These are phyloP conservation scores for Sporothrix schenckii DNA, from an alignment of 2,329 filamentous ascomycete species.

Conservation along the genomic window DNA sequence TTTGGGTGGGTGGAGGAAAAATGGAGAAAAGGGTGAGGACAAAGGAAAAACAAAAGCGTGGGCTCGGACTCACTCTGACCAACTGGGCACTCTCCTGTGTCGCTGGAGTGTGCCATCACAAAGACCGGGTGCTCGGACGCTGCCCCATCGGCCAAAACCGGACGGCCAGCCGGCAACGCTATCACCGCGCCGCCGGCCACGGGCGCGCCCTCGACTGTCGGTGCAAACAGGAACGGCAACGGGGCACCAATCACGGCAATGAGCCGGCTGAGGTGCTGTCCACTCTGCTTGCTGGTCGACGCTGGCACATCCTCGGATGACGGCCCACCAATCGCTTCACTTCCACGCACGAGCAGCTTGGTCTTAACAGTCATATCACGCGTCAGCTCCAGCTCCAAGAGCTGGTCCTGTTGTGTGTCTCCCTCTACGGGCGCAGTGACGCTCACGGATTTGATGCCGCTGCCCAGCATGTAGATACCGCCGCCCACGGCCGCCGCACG, in stretches of 20 bases:
- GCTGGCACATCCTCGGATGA: background rate
- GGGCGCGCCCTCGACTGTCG: conserved; percentile 72
- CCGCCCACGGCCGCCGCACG: conserved; percentile 89
- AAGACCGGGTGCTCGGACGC: conserved; percentile 55
- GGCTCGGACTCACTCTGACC: conserved; percentile 78
- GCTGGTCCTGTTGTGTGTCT: conserved; percentile 37
- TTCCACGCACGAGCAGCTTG: conserved; percentile 54
- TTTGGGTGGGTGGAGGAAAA: conserved; percentile 2
- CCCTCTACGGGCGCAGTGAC: conserved; percentile 35
- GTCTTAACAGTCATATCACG: conserved; percentile 62
- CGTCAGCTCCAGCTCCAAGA: conserved; percentile 55
- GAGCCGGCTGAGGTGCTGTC: conserved; percentile 56
- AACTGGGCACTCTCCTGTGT: conserved; percentile 86
- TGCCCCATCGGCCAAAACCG: conserved; percentile 48
- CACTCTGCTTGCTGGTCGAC: background rate
- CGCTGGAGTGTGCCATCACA: conserved; percentile 76
- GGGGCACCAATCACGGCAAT: conserved; percentile 71
- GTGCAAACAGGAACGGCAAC: conserved; percentile 68
- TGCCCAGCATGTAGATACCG: conserved; percentile 82
- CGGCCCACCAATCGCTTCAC: conserved; percentile 40
- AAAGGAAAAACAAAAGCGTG: background rate
- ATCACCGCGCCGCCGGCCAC: conserved; percentile 73
- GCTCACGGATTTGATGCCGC: conserved; percentile 55
- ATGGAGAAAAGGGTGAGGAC: background rate
- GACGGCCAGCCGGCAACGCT: conserved; percentile 65